A percentile compares a stretch with the other conserved stretches of the same genome.
Conservation (phyloP, 2,329 filamentous ascomycete species). For the Cercospora sp. region DNA sequence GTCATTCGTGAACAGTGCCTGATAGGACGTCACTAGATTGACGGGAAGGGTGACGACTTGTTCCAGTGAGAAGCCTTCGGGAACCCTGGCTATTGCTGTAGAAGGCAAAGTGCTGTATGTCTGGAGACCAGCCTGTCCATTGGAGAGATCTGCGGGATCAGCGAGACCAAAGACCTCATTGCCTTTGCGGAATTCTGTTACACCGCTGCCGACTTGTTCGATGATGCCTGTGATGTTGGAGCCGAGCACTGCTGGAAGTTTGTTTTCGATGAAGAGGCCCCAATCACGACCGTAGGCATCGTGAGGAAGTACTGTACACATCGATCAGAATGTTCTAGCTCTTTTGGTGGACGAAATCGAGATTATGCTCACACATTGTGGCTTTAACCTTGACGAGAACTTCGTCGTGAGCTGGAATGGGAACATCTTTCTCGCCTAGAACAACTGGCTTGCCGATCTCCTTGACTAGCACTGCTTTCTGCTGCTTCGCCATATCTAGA, state of each 20-base stretch:
- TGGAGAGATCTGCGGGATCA: neutral
- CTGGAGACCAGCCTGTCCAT: slow-evolving; percentile 3
- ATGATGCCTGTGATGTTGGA: slow-evolving; percentile 12
- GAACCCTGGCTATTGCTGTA: neutral
- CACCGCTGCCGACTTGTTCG: slow-evolving; percentile 2
- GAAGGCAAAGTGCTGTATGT: neutral
- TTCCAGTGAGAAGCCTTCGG: neutral
- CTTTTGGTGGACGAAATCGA: neutral
- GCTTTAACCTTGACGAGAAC: slow-evolving; percentile 16
- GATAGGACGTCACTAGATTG: slow-evolving; percentile 9
- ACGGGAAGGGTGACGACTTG: slow-evolving; percentile 6
- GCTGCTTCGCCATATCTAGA: neutral
- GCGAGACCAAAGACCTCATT: slow-evolving; percentile 8
- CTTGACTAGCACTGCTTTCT: slow-evolving; percentile 13
- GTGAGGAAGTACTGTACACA: slow-evolving; percentile 13
- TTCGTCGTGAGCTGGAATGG: slow-evolving; percentile 9
- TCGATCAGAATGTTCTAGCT: neutral
- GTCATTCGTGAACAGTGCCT: slow-evolving; percentile 4
- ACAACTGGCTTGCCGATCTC: slow-evolving; percentile 13
- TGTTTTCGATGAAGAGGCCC: slow-evolving; percentile 15
- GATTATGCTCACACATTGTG: slow-evolving; percentile 10
- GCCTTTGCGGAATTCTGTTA: neutral
- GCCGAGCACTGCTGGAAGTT: slow-evolving; percentile 11
- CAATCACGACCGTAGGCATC: slow-evolving; percentile 19
- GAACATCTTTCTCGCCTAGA: slow-evolving; percentile 4